Conservation (phyloP, 2,329 filamentous ascomycete species). For the Trichoderma arundinaceum region DNA sequence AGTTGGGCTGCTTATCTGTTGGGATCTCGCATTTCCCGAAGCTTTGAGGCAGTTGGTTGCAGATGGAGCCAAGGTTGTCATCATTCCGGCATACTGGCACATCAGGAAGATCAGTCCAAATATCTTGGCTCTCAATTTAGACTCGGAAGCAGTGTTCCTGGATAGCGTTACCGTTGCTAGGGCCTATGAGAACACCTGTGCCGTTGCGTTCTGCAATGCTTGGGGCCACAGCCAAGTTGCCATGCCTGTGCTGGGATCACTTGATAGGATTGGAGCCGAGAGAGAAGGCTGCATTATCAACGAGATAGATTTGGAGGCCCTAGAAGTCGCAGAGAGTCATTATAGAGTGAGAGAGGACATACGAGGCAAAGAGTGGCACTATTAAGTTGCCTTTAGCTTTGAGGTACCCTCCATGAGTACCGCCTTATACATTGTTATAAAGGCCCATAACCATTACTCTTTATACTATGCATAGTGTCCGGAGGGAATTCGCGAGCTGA, state of each 20-base stretch:
- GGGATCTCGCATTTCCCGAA: constrained; percentile 15
- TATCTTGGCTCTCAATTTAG: background rate
- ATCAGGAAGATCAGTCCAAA: background rate
- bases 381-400: background rate
- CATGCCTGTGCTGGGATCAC: constrained; percentile 12
- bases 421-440: too few species aligned
- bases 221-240: constrained; percentile 17
- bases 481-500: background rate
- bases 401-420: background rate
- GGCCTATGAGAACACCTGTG: constrained; percentile 19
- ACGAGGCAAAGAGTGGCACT: constrained; percentile 12
- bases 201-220: constrained; percentile 16
- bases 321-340: constrained; percentile 11
- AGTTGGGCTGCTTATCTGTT: constrained; percentile 13
- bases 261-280: background rate
- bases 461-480: background rate
- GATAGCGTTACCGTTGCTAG: constrained; percentile 2
- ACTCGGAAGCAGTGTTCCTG: constrained; percentile 6
- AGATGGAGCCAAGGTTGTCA: constrained; percentile 4
- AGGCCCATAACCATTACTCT: background rate
- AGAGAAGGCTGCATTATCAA: background rate
- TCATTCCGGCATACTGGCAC: constrained; percentile 19
- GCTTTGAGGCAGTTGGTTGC: background rate
- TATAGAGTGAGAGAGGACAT: constrained; percentile 12
- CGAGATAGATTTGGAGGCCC: constrained; percentile 3